A percentile compares a stretch with the other conserved stretches of the same genome.
Evolutionary conservation across 371 early-diverging fungal genomes (phyloP).

Genomic region (Mucor lusitanicus): DNA sequence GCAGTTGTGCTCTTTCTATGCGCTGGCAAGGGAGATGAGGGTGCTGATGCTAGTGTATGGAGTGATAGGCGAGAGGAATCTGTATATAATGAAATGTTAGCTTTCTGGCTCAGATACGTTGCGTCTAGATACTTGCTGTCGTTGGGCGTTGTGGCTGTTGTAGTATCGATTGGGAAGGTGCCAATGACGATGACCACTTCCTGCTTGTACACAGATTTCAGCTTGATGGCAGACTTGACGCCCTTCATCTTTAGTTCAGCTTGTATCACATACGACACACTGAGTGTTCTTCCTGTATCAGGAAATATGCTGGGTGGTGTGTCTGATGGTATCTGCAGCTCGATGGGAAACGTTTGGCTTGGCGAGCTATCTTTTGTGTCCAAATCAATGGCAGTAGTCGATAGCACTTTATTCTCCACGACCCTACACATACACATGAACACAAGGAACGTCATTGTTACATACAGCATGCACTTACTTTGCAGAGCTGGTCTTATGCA

Average conservation of each 20-base stretch:
- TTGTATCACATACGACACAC: slow-evolving; percentile 16
- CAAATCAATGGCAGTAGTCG: slow-evolving; percentile 5
- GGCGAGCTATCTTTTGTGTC: neutral
- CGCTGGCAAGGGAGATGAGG: neutral
- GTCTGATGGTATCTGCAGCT: slow-evolving; percentile 8
- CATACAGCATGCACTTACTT: slow-evolving; percentile 10
- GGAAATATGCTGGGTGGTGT: slow-evolving; percentile 23
- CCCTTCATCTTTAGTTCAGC: slow-evolving; percentile 19
- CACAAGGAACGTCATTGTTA: neutral
- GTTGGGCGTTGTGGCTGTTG: neutral
- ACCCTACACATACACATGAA: slow-evolving; percentile 4
- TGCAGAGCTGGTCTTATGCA: slow-evolving; percentile 12
- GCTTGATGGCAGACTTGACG: slow-evolving; percentile 13
- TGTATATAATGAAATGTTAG: neutral
- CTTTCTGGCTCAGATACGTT: neutral
- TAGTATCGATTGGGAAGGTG: neutral
- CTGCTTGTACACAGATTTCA: slow-evolving; percentile 11
- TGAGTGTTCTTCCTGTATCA: slow-evolving; percentile 13
- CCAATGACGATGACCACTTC: slow-evolving; percentile 20
- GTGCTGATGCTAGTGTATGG: neutral
- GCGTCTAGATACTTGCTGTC: neutral
- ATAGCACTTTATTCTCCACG: slow-evolving; percentile 11
- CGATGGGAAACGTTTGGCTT: neutral
- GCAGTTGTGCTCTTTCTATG: neutral
- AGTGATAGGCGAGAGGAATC: neutral